These are phyloP conservation scores for Zygosaccharomyces sapae DNA, from an alignment of 1,139 yeast genomes.

Conservation along the genomic window DNA sequence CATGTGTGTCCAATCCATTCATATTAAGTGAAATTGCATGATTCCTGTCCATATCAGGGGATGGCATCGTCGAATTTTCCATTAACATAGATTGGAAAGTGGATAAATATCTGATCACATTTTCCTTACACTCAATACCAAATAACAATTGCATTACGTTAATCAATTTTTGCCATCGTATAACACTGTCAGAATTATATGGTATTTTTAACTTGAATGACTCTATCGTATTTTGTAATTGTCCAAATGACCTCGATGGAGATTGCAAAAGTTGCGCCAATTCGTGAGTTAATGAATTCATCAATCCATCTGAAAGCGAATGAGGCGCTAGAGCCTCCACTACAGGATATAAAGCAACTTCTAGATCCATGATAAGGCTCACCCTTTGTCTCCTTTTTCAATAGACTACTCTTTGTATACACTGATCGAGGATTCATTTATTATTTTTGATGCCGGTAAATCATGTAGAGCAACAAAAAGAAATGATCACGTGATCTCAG, in stretches of 20 bases:
- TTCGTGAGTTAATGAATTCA: constrained; percentile 16
- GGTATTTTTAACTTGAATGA: constrained; percentile 20
- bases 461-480: neutral
- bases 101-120: constrained; percentile 21
- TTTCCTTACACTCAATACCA: constrained; percentile 17
- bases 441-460: neutral
- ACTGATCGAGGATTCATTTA: constrained; percentile 4
- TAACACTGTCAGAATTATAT: constrained; percentile 11
- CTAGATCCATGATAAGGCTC: constrained; percentile 16
- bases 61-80: constrained; percentile 9
- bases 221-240: constrained; percentile 14
- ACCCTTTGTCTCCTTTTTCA: neutral
- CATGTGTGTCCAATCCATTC: constrained; percentile 19
- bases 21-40: constrained; percentile 13
- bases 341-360: constrained; percentile 15
- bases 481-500: neutral
- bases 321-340: constrained; percentile 19
- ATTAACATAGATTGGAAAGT: constrained; percentile 18
- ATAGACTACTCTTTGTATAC: neutral
- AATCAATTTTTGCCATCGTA: constrained; percentile 24
- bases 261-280: constrained; percentile 14
- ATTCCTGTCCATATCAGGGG: constrained; percentile 3
- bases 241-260: constrained; percentile 13
- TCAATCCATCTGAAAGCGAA: constrained; percentile 13
- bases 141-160: constrained; percentile 19